phyloP scores from a whole-genome alignment of 305 asterid species.

The Stenogyne calaminthoides region DNA sequence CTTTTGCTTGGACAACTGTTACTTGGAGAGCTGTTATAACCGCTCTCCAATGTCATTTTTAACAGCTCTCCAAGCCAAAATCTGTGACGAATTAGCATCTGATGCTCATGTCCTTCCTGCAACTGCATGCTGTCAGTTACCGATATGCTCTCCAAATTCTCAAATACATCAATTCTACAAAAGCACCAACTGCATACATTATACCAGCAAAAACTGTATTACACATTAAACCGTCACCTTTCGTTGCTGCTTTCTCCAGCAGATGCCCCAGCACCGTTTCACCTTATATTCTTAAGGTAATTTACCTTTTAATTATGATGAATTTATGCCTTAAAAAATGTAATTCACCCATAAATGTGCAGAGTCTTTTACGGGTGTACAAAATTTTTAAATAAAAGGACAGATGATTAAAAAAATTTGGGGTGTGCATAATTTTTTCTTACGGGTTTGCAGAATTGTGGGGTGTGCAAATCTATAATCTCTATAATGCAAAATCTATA shows the following conservation, averaged over 20 bases:
- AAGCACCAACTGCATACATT: constrained; percentile 52
- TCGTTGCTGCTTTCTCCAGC: constrained; percentile 77
- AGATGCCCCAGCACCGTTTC: constrained; percentile 77
- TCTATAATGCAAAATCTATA: too few species aligned
- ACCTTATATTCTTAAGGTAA: constrained; percentile 80
- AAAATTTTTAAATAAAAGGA: too few species aligned
- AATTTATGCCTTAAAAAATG: background rate
- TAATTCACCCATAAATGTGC: too few species aligned
- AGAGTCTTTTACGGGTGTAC: too few species aligned
- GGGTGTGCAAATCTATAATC: too few species aligned
- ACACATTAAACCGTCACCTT: constrained; percentile 68
- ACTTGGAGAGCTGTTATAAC: too few species aligned
- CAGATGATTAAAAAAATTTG: too few species aligned
- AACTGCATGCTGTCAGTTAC: constrained; percentile 64
- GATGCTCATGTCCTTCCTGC: constrained; percentile 94
- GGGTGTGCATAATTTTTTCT: too few species aligned
- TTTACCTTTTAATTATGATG: background rate
- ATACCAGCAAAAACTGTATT: constrained; percentile 50
- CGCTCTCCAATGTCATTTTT: too few species aligned
- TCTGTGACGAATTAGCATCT: constrained; percentile 52
- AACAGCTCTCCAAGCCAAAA: too few species aligned
- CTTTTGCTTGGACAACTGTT: too few species aligned
- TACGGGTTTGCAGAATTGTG: too few species aligned
- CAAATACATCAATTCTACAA: constrained; percentile 51
- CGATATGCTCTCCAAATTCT: constrained; percentile 46